Conservation (phyloP, 1,284 basidiomycete species). For the Cutaneotrichosporon sp. region DNA sequence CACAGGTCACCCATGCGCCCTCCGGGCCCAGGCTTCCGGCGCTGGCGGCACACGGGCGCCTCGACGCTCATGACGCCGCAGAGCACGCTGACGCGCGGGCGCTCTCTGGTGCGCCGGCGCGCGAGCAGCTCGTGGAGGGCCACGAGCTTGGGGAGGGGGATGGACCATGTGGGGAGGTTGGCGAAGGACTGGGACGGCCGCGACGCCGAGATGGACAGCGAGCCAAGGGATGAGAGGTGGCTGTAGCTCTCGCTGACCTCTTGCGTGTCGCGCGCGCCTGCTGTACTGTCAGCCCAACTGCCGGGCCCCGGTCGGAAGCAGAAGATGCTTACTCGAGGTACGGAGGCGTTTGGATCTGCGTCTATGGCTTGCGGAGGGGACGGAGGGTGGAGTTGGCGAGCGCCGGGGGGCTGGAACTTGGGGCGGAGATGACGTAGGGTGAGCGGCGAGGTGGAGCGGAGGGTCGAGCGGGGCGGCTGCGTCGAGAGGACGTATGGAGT, state of each 20-base stretch:
- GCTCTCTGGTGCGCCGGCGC: background rate
- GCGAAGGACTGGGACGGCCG: conserved; percentile 26
- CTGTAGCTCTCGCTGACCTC: conserved; percentile 10
- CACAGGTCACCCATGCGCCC: conserved; percentile 30
- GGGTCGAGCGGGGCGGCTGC: background rate
- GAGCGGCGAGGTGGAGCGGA: background rate
- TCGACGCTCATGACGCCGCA: conserved; percentile 40
- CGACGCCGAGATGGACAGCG: conserved; percentile 25
- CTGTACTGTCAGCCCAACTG: too few relatives aligned
- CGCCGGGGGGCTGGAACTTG: background rate
- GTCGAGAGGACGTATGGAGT: background rate
- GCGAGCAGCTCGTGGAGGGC: conserved; percentile 25
- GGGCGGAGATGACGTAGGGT: background rate
- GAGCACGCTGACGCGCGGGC: conserved; percentile 27
- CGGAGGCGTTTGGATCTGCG: conserved; percentile 17
- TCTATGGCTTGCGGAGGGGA: too few relatives aligned
- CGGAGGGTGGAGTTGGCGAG: background rate
- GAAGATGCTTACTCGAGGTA: conserved; percentile 10
- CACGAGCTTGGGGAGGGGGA: conserved; percentile 36
- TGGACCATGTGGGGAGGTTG: conserved; percentile 39
- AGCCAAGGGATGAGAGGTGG: conserved; percentile 35
- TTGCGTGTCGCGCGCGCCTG: too few relatives aligned
- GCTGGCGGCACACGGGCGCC: conserved; percentile 19
- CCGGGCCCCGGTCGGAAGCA: too few relatives aligned
- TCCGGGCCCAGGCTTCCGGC: conserved; percentile 27